Base-by-base conservation (phyloP, 345 rosid genomes). In the Carallia pectinifolia region DNA sequence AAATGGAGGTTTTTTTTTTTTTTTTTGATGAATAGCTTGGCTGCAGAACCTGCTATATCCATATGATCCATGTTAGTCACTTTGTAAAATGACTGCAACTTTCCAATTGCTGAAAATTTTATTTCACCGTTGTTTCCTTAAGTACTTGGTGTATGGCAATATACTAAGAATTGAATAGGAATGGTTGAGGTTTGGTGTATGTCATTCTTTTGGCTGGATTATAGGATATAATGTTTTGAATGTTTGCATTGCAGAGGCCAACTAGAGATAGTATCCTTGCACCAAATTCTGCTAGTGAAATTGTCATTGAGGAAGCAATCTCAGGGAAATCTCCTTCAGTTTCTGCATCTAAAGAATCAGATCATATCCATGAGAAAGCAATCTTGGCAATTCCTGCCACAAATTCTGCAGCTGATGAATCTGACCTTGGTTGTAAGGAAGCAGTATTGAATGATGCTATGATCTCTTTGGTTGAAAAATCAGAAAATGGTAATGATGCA, bases 211-310 rank as follows among this genome's bases (percentile, higher is more conserved):
- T 7, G 23, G 59, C 52, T 33, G 9, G 44, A 52, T 53, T 50
- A 52, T 16, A 58, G 12, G 40, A 30, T 38, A 47, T 71, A 55
- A 67, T 76, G 10, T 33, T 65, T 66, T 71, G 58, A 65, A 31
- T 74, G 66, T 54, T 62, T 61, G 13, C 60, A 8, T 59, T 76
- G 80, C 82, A 83, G 86, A 67, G 47, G 65, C 70, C 72, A 39
- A 65, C 62, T 40, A 74, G 67, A 60, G 79, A 68, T 8, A 53
- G 61, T 62, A 19, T 67, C 50, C n/a, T 16, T 12, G 66, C 50
- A 23, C 48, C 53, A 33, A 62, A 53, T 76, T 63, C 68, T 61
- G 65, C 50, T 13, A 71, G 58, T 10, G 62, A 73, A 36, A 58
- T 53, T 48, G 74, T 4, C 56, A 64, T 62, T 34, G 48, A 62